Conservation (phyloP, 1,284 basidiomycete species). For the Xanthoconium separans region DNA sequence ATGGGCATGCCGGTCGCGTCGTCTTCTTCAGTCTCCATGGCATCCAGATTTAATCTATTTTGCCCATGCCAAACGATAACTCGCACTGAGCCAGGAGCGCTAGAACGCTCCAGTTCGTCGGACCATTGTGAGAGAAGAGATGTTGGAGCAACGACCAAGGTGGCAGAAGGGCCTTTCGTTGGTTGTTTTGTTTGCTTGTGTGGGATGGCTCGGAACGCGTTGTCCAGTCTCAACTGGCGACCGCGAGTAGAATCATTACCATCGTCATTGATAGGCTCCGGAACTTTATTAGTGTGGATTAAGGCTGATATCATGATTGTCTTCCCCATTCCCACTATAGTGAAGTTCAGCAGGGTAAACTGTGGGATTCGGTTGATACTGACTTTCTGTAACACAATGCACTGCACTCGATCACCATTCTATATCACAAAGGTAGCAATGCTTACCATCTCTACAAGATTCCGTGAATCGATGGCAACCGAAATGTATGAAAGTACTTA, state of each 20-base stretch:
- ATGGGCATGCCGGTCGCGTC: conserved; percentile 62
- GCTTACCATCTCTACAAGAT: conserved; percentile 54
- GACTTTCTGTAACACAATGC: conserved; percentile 32
- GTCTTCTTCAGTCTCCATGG: conserved; percentile 50
- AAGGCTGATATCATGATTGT: conserved; percentile 95
- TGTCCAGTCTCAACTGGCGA: conserved; percentile 63
- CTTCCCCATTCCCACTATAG: conserved; percentile 90
- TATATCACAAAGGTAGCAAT: not conserved
- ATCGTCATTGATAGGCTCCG: conserved; percentile 39
- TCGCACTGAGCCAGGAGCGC: conserved; percentile 67
- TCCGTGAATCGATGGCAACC: conserved; percentile 9
- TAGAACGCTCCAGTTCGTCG: conserved; percentile 78
- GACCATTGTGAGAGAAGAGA: conserved; percentile 91
- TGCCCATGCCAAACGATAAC: conserved; percentile 86
- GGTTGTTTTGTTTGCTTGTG: conserved; percentile 31
- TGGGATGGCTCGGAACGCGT: conserved; percentile 49
- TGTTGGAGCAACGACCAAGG: conserved; percentile 91
- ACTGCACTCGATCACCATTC: conserved; percentile 2
- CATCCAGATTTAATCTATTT: conserved; percentile 73
- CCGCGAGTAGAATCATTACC: conserved; percentile 37
- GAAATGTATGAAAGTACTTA: conserved; percentile 43
- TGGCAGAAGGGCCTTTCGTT: conserved; percentile 54
- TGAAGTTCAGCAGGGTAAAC: conserved; percentile 11
- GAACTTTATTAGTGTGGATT: conserved; percentile 75
- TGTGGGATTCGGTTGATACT: conserved; percentile 14